Conservation (phyloP, 106 monocot genomes). For the Triglochin maritima region DNA sequence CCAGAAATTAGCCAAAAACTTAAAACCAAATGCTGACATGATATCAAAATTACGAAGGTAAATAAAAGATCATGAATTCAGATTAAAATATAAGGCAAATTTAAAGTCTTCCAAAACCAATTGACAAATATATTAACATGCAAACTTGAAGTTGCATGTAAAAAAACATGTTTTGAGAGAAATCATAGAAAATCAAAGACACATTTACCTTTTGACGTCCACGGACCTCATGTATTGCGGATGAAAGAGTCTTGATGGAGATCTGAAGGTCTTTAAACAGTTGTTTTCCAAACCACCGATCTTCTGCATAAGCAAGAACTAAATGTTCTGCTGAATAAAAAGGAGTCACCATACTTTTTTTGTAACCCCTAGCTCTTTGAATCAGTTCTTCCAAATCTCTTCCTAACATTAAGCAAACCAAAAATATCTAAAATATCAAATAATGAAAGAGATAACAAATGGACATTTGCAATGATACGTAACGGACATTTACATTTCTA, state of each 20-base stretch:
- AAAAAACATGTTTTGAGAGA: background rate
- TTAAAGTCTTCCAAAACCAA: background rate
- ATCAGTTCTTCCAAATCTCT: constrained; percentile 77
- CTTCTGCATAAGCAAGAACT: constrained; percentile 75
- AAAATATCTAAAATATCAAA: background rate
- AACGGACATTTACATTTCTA: no score
- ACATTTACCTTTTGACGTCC: constrained; percentile 66
- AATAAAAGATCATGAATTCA: background rate
- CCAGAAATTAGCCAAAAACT: background rate
- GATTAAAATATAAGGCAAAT: background rate
- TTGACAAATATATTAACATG: background rate
- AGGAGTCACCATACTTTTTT: constrained; percentile 87
- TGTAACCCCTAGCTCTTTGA: constrained; percentile 77
- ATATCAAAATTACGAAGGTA: background rate
- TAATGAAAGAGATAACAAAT: no score
- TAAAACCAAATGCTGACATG: background rate
- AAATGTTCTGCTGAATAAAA: constrained; percentile 92
- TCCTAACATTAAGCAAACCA: constrained; percentile 88
- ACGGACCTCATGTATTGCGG: constrained; percentile 62
- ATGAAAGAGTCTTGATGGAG: constrained; percentile 38
- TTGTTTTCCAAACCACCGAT: constrained; percentile 82
- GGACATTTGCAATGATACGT: no score
- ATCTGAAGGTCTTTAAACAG: constrained; percentile 84
- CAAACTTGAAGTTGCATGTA: background rate
- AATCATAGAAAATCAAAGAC: background rate